Evolutionary conservation across 140 eudicot species (phyloP), one percentile per base, ranked within the genome.

Genomic region (Anethum foeniculum): DNA sequence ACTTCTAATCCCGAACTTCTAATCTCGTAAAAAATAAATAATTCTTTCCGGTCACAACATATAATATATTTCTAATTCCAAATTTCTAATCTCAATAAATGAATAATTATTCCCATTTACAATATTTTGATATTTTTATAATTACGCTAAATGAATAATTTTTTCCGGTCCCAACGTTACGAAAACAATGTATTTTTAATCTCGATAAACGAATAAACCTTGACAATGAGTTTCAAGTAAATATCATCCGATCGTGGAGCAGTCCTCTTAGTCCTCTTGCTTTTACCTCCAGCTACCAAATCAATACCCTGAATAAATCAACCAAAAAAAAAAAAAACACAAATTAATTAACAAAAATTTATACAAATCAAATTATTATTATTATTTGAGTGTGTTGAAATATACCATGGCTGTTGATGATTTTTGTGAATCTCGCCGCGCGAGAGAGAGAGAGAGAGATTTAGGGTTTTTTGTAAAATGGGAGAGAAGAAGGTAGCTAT

Each of bases 171-270:
- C 38, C 38, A 34, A 34, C 38, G 38, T 1, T 1, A 34, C 38
- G 38, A 34, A 34, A 34, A 34, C 38, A 34, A 34, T 34, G 38
- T 34, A 34, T 34, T 34, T 34, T 34, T 34, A 34, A 34, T 34
- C 54, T 49, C 21, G 54, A 49, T 62, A 8, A 62, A 62, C 1
- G 36, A 46, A 12, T 30, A 27, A 25, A 83, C 89, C 89, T 86
- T 83, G 80, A 88, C 89, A 64, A 88, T 85, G 71, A 85, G 85
- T 81, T 88, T 88, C 79, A 88, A 85, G 81, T 88, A 88, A 28
- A 88, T 72, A 83, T 88, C 91, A 74, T 87, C 80, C 15, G 90
- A 87, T 68, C 86, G 80, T 6, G 91, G 91, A 12, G 91, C 89
- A 32, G 87, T 88, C 48, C 91, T 83, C 79, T 85, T 85, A 23